Base-by-base conservation (phyloP, 345 rosid species). In the Acer saccharum region DNA sequence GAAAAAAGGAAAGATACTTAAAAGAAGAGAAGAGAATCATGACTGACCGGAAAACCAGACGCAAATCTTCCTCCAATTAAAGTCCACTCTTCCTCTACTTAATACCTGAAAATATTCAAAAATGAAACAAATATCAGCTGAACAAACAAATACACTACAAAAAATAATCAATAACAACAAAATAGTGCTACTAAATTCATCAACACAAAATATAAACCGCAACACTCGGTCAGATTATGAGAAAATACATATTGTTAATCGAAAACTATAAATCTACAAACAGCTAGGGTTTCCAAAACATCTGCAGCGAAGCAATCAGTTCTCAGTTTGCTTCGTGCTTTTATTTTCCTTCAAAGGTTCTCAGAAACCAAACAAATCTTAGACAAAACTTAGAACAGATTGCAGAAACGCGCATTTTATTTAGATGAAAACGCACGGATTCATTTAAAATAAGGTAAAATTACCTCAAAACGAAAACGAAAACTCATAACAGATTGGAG, bases 311-410 rank as follows among this genome's bases (percentile, higher is more conserved):
- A 43, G 9, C 69, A 52, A 70, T 43, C 70, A 43, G 72, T 46
- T 46, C 21, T 23, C 73, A 12, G 48, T 35, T 66, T 21, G 46
- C 71, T 79, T 67, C 21, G 41, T 16, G 8, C 25, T 23, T 35
- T 55, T 58, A 29, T 65, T 71, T 79, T 74, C 61, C 68, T 46
- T 18, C 12, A 61, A 64, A 68, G 64, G 65, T 81, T 75, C 80
- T 68, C 72, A 6, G 78, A 64, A 75, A 63, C 79, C 79, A 79
- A 77, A 69, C 69, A 54, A 79, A 73, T 72, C 52, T 29, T 64
- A 67, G 29, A 46, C 41, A 5, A 57, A 79, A 70, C 66, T 29
- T 29, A 46, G 60, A 52, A 55, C 43, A 1, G 18, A 74, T 74
- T 74, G 69, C 69, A 74, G 69, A 63, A 62, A 17, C 62, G 20